A percentile compares a stretch with the other conserved stretches of the same genome.
phyloP scores from a whole-genome alignment of 352 stramenopile species.

The Pythium guiyangense region DNA sequence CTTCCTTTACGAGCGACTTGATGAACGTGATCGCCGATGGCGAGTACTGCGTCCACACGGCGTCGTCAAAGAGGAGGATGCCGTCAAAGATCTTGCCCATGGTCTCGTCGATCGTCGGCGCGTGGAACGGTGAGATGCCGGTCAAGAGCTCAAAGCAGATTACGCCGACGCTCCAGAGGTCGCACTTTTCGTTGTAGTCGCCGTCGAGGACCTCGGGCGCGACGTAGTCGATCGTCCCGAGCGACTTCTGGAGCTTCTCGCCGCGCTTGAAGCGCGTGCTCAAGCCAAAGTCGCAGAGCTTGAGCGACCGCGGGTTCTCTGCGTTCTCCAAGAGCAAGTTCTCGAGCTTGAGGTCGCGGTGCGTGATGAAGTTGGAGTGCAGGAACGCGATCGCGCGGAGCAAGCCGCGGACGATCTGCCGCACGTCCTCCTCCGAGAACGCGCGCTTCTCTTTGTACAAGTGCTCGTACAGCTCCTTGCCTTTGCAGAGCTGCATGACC shows the following conservation, averaged over 20 bases:
- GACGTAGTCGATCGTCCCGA: constrained; percentile 83
- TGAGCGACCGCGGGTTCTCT: constrained; percentile 51
- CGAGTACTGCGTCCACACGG: constrained; percentile 61
- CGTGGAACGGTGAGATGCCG: constrained; percentile 66
- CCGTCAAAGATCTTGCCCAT: constrained; percentile 84
- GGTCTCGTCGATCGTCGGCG: constrained; percentile 60
- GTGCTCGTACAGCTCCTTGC: constrained; percentile 75
- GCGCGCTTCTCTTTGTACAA: constrained; percentile 59
- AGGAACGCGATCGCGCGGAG: constrained; percentile 62
- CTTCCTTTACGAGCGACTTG: constrained; percentile 74
- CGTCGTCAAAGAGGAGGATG: constrained; percentile 65
- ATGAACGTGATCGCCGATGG: constrained; percentile 66
- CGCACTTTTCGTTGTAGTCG: constrained; percentile 80
- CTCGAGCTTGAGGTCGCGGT: constrained; percentile 80
- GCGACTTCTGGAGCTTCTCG: constrained; percentile 66
- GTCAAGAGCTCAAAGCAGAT: constrained; percentile 77
- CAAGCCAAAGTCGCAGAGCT: constrained; percentile 81
- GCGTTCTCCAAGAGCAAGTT: constrained; percentile 78
- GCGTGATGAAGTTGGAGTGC: constrained; percentile 79
- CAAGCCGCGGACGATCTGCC: constrained; percentile 55
- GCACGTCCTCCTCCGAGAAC: constrained; percentile 67
- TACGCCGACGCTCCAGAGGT: constrained; percentile 77
- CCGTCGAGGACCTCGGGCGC: constrained; percentile 78
- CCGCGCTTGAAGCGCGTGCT: constrained; percentile 68
- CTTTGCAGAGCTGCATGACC: constrained; percentile 83